A percentile compares a stretch with the other conserved stretches of the same genome.
These are phyloP conservation scores for Eucalyptus pauciflora DNA, from an alignment of 345 rosid genomes.

Conservation along the genomic window DNA sequence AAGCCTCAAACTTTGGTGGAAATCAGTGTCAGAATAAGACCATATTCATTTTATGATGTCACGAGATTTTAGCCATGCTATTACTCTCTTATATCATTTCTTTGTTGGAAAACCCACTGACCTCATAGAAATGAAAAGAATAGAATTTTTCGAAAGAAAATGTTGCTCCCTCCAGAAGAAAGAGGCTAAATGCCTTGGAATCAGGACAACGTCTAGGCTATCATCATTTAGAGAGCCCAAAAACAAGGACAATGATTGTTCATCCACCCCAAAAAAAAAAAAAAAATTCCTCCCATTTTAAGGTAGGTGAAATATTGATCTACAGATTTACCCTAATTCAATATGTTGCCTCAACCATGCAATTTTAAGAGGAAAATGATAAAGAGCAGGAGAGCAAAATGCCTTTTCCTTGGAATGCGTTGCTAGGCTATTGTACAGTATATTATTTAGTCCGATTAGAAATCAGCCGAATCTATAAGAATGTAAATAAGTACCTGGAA, in stretches of 20 bases:
- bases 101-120: too few species aligned
- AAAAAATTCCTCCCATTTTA: background rate
- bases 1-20: too few species aligned
- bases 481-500: slow-evolving; percentile 49
- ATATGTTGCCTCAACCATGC: background rate
- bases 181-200: too few species aligned
- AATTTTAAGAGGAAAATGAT: background rate
- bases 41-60: too few species aligned
- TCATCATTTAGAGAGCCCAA: too few species aligned
- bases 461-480: background rate
- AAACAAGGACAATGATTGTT: background rate
- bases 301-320: background rate
- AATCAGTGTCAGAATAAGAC: too few species aligned
- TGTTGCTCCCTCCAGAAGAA: too few species aligned
- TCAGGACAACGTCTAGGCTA: too few species aligned
- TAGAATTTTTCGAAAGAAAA: too few species aligned
- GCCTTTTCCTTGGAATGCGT: background rate
- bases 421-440: background rate
- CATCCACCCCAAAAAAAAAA: background rate
- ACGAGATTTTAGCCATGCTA: too few species aligned
- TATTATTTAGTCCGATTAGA: background rate
- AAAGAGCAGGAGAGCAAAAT: background rate
- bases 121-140: too few species aligned
- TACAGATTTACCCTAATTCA: background rate
- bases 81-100: too few species aligned